phyloP scores from a whole-genome alignment of 2,329 filamentous ascomycete genomes.

The Calonectria pseudoturangicola region DNA sequence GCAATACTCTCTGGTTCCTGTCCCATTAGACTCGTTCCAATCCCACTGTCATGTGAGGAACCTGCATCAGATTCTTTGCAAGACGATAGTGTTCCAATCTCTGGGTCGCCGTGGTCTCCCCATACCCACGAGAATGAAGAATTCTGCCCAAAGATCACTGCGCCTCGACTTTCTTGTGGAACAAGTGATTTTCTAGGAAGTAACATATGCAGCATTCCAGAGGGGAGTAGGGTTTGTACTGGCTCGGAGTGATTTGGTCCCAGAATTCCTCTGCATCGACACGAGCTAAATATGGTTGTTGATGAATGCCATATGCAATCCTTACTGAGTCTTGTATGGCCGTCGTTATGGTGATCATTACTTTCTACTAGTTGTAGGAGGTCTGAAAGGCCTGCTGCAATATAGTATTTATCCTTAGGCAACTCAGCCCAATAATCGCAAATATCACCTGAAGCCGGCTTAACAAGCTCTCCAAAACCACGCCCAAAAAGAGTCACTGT shows the following conservation, averaged over 20 bases:
- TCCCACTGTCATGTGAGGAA: constrained; percentile 3
- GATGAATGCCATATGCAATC: constrained; percentile 26
- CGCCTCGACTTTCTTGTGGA: neutral
- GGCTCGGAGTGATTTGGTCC: constrained; percentile 22
- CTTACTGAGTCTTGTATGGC: constrained; percentile 12
- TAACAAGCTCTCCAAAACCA: constrained; percentile 16
- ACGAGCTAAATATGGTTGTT: constrained; percentile 18
- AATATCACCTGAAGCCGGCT: neutral
- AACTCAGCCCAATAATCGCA: constrained; percentile 11
- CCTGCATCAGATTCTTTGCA: neutral
- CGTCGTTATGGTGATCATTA: neutral
- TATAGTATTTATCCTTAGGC: neutral
- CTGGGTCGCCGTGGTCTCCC: neutral
- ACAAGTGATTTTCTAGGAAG: neutral
- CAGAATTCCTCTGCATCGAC: constrained; percentile 14
- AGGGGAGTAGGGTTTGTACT: constrained; percentile 25
- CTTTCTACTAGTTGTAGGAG: neutral
- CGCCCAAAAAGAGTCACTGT: constrained; percentile 9
- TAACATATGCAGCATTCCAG: neutral
- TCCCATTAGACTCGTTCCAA: neutral
- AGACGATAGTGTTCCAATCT: neutral
- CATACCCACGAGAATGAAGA: constrained; percentile 5
- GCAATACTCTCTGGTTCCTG: no score
- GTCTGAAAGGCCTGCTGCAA: constrained; percentile 29
- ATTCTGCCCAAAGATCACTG: constrained; percentile 25